Base-by-base conservation (phyloP, 2,329 filamentous ascomycete genomes). In the Xylariaceae sp. region DNA sequence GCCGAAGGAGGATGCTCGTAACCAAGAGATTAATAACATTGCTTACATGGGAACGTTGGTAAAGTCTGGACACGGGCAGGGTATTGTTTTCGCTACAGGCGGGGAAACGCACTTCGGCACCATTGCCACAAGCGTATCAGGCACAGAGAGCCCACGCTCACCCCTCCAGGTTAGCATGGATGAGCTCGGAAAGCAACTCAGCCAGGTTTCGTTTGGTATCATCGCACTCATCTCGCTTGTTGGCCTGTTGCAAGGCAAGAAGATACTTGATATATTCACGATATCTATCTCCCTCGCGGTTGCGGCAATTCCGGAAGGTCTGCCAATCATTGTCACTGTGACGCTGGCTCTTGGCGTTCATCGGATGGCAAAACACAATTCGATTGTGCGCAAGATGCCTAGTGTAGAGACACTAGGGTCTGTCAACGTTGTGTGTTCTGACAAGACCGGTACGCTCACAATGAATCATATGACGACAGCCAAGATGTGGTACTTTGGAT, bases 341-440 rank as follows among this genome's bases (percentile, higher is more conserved):
- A 98, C 93, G 0, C 74, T 98, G 41, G 93, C 93, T 30, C 75
- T 98, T 12, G 94, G 93, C 12, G 94, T 98, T 8, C 80, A 98
- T 57, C 83, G 93, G 43, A 98, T 98, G 93, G 94, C 93, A 46
- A 89, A 83, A 59, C 82, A 91, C 55, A 88, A 95, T 61, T 93
- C 93, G 8, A 98, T 98, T 62, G 91, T 98, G 45, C 85, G 93
- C 52, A 85, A 87, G 59, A 85, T 98, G 67, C 94, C 94, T 17
- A 97, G 93, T 64, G 94, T 98, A 8, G 93, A 98, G 64, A 98
- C 93, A 1, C 70, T 98, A 4, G 94, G 94, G 8, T 96, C 90
- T n/a, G 93, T 98, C 44, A 98, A 97, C 57, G 90, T 98, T n/a
- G 89, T 98, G 6, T 98, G 94, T 69, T 96, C 89, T 53, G 93